Base-by-base conservation (phyloP, 176 grass and related monocot species). In the Saccharum officinarum region DNA sequence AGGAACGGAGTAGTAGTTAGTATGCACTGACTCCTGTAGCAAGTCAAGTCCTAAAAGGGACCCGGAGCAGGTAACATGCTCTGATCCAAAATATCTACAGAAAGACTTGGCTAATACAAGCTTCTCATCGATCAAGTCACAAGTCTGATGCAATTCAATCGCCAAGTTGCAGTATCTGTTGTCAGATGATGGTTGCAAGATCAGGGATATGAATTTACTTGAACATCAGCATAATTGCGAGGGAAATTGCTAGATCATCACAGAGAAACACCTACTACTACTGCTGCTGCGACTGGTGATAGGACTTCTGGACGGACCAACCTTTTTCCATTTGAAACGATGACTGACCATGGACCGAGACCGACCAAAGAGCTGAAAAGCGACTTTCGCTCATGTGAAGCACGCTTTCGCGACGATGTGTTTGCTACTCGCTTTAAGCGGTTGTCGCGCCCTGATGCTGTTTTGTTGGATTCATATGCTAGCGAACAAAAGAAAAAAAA, bases 261-360 rank as follows among this genome's bases (percentile, higher is more conserved):
- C 36, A 3, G 44, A 7, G 59, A 79, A 70, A 73, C 69, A 66
- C 66, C 44, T 36, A 54, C 50, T 54, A 23, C 22, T 59, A 20
- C 0, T 55, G 18, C 18, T 6, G 18, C 47, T 16, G 2, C 30
- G 36, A 52, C 50, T 17, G 8, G 10, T 4, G 33, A 15, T 76
- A 18, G 2, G 72, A 55, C 60, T 28, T 26, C 3, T 1, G 3
- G 60, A 63, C 10, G 23, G 52, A 77, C 47, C 1, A 22, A n/a
- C 18, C 6, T 18, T 52, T 52, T 3, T 8, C 8, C 72, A 22
- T 85, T 82, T 77, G 79, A 82, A 85, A 69, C 28, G 39, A 22
- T 67, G 82, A 75, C 52, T 44, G 74, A 84, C 76, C 73, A 5
- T 8, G 16, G 49, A 52, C 49, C 14, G 66, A 6, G 47, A 50